These are phyloP conservation scores for Nakazawaea pomicola DNA, from an alignment of 805 yeast genomes.

Conservation along the genomic window DNA sequence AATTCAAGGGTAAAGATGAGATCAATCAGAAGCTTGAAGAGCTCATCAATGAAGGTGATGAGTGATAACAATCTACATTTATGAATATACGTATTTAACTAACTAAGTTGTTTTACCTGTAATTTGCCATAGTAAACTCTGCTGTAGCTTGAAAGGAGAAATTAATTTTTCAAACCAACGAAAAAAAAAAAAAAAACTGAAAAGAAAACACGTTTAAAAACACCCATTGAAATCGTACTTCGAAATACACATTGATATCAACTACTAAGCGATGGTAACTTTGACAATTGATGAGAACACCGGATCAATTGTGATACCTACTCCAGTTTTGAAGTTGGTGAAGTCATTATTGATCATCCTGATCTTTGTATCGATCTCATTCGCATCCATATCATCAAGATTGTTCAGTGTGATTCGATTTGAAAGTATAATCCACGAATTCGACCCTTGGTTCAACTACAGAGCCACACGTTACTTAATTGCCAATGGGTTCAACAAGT, in stretches of 20 bases:
- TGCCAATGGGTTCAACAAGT: constrained; percentile 77
- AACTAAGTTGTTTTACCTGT: too few relatives aligned
- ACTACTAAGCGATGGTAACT: constrained; percentile 8
- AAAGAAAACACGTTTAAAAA: constrained; percentile 1
- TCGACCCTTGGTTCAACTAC: constrained; percentile 95
- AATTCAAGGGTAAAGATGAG: constrained; percentile 2
- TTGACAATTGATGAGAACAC: constrained; percentile 6
- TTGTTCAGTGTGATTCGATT: constrained; percentile 94
- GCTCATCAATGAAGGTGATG: constrained; percentile 6
- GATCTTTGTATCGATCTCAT: constrained; percentile 74
- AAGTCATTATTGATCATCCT: constrained; percentile 50
- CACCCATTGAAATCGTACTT: neutral
- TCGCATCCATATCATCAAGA: constrained; percentile 89
- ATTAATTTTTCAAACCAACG: neutral
- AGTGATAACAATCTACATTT: too few relatives aligned
- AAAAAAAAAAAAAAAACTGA: constrained; percentile 1
- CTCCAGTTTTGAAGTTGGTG: constrained; percentile 15
- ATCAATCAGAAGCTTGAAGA: constrained; percentile 12
- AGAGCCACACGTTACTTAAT: constrained; percentile 94
- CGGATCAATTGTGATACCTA: constrained; percentile 11
- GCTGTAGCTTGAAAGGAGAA: too few relatives aligned
- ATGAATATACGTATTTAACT: too few relatives aligned
- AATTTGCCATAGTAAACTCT: too few relatives aligned
- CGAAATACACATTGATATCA: neutral
- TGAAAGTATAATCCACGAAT: constrained; percentile 96